Conservation (phyloP, 2,329 filamentous ascomycete species). For the Arthrobotrys sphaeroides region DNA sequence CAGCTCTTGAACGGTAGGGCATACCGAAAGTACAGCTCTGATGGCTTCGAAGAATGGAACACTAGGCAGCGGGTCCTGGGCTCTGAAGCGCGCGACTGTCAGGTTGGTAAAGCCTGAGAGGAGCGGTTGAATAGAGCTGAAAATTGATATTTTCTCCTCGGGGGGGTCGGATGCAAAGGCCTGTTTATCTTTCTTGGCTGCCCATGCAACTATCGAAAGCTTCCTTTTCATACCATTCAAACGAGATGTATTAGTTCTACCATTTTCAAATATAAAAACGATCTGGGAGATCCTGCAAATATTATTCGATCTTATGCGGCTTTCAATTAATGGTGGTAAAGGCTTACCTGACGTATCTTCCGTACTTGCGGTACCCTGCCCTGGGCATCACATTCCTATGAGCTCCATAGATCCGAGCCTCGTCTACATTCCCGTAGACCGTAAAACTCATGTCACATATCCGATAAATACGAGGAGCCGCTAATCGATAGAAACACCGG, state of each 20-base stretch:
- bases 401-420: not conserved
- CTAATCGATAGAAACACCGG: not conserved
- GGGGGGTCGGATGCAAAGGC: no score
- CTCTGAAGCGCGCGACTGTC: not conserved
- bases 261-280: no score
- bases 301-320: no score
- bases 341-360: not conserved
- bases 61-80: not conserved
- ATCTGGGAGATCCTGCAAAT: no score
- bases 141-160: not conserved
- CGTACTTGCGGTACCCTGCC: not conserved
- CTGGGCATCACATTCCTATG: not conserved
- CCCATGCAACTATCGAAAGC: not conserved
- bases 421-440: no score
- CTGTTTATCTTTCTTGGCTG: no score
- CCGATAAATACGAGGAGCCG: not conserved
- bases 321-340: not conserved
- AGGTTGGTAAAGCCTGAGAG: conserved; percentile 2
- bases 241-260: not conserved
- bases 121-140: not conserved
- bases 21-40: not conserved
- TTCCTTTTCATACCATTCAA: no score
- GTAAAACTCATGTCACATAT: not conserved
- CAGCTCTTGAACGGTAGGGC: conserved; percentile 15
- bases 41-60: not conserved